phyloP scores from a whole-genome alignment of 352 stramenopile species.

The Aphanomyces invadans region DNA sequence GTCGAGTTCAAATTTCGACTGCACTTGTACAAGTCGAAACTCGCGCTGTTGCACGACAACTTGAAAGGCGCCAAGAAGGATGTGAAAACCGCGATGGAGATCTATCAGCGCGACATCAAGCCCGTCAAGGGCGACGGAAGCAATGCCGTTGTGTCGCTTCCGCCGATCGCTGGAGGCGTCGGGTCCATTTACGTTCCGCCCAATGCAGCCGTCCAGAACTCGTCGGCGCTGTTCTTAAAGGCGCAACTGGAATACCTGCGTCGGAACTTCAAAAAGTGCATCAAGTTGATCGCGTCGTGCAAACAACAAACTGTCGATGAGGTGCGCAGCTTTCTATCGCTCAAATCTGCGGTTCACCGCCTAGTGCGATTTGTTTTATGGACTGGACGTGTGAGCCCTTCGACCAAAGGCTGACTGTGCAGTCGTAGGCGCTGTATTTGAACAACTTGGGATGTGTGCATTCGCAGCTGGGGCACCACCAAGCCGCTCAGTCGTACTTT shows the following conservation, averaged over 20 bases:
- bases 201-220: constrained; percentile 70
- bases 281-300: constrained; percentile 88
- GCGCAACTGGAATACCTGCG: constrained; percentile 92
- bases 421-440: constrained; percentile 63
- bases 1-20: constrained; percentile 87
- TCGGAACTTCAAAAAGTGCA: constrained; percentile 91
- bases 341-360: too few relatives aligned
- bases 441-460: constrained; percentile 92
- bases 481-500: constrained; percentile 89
- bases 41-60: constrained; percentile 81
- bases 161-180: constrained; percentile 32
- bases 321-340: constrained; percentile 28
- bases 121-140: constrained; percentile 25
- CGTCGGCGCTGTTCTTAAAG: constrained; percentile 86
- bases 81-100: constrained; percentile 88
- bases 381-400: too few relatives aligned
- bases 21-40: constrained; percentile 89
- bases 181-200: constrained; percentile 69
- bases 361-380: too few relatives aligned
- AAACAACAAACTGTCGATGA: constrained; percentile 76
- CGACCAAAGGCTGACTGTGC: too few relatives aligned
- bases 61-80: constrained; percentile 89
- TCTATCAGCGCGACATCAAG: constrained; percentile 90
- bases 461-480: constrained; percentile 84
- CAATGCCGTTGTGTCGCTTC: constrained; percentile 7